Evolutionary conservation across 768 basidiomycete genomes (phyloP).

Genomic region (Tricholoma terreum): DNA sequence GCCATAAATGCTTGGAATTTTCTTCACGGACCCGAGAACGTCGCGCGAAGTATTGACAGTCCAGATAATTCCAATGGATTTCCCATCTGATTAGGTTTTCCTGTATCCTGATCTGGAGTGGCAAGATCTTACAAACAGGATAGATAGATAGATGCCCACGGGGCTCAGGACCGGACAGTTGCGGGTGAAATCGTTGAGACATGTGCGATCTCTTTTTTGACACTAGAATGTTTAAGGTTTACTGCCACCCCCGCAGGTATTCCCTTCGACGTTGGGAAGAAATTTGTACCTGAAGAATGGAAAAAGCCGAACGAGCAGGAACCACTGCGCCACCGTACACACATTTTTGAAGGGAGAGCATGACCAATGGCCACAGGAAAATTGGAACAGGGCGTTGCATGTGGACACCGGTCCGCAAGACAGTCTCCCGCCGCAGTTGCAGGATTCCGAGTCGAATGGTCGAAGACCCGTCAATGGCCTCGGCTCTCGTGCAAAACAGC

Average conservation of each 20-base stretch:
- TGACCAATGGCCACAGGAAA: background rate
- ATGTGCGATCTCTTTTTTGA: background rate
- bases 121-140: background rate
- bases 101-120: background rate
- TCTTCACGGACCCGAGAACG: background rate
- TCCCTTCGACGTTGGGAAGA: background rate
- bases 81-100: conserved; percentile 1
- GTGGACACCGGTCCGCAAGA: background rate
- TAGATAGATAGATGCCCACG: background rate
- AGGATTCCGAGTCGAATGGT: no score
- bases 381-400: background rate
- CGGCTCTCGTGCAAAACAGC: background rate
- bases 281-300: background rate
- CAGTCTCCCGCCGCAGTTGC: background rate
- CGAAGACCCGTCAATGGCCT: no score
- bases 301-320: background rate
- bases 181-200: background rate
- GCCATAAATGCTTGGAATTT: background rate
- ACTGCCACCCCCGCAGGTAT: background rate
- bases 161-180: background rate
- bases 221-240: background rate
- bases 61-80: background rate
- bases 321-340: background rate
- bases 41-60: background rate
- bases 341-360: background rate